These are phyloP conservation scores for Aspergillus ochraceus DNA, from an alignment of 2,329 filamentous ascomycete species.

Conservation along the genomic window DNA sequence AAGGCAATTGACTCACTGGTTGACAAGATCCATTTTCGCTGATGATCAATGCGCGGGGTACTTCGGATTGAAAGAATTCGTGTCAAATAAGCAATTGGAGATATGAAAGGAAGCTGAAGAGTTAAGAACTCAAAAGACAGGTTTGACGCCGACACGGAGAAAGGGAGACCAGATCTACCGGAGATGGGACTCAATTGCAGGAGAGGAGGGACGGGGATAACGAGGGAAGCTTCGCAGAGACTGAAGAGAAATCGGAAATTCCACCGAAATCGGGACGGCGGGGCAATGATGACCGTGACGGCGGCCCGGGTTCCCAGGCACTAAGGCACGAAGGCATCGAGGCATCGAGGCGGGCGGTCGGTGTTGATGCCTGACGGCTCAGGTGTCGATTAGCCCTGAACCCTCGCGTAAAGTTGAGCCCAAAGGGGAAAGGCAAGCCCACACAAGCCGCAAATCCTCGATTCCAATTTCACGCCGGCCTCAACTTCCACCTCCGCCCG, in stretches of 20 bases:
- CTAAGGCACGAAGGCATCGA: not conserved
- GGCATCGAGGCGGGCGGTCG: not conserved
- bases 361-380: not conserved
- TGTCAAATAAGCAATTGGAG: not conserved
- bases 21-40: constrained; percentile 59
- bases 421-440: constrained; percentile 31
- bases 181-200: not conserved
- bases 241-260: not conserved
- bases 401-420: constrained; percentile 24
- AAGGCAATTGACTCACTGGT: constrained; percentile 51
- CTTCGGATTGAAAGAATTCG: constrained; percentile 5
- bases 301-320: not conserved
- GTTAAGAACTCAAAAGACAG: not conserved
- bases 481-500: constrained; percentile 9
- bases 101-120: not conserved
- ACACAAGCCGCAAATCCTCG: constrained; percentile 33
- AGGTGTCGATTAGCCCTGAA: constrained; percentile 28
- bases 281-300: not conserved
- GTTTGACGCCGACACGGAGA: not conserved
- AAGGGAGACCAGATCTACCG: not conserved
- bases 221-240: not conserved
- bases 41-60: constrained; percentile 24
- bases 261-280: not conserved
- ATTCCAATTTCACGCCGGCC: constrained; percentile 13
- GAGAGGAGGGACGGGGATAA: not conserved